Percentiles rank a stretch among this genome's conserved stretches.
phyloP scores from a whole-genome alignment of 108 stramenopile species.

The Asterionellopsis glacialis region DNA sequence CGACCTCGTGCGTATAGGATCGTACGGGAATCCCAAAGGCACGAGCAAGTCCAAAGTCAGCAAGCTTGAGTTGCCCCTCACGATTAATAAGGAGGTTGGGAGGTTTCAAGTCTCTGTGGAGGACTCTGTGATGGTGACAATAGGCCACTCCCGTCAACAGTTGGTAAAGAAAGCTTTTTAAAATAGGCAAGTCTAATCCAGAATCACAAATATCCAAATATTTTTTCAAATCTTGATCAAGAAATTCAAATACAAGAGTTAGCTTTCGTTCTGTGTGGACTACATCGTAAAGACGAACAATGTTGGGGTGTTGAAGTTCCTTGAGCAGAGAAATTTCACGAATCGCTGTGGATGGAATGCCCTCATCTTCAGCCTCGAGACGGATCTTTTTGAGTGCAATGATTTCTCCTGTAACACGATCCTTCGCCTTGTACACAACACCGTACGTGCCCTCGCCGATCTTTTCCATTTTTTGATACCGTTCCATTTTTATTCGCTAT shows the following conservation, averaged over 20 bases:
- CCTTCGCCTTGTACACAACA: constrained; percentile 98
- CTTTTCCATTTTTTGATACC: constrained; percentile 91
- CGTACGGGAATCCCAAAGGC: constrained; percentile 98
- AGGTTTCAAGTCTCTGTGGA: constrained; percentile 96
- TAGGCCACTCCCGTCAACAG: constrained; percentile 96
- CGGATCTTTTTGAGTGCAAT: constrained; percentile 94
- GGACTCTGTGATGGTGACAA: constrained; percentile 96
- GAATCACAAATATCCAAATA: constrained; percentile 94
- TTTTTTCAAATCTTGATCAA: constrained; percentile 98
- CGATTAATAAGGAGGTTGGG: constrained; percentile 10
- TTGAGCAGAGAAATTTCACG: constrained; percentile 91
- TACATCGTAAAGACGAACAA: constrained; percentile 96
- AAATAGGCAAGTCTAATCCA: constrained; percentile 85
- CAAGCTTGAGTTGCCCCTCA: constrained; percentile 96
- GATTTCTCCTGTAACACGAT: constrained; percentile 90
- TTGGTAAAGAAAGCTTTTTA: constrained; percentile 96
- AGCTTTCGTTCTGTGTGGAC: constrained; percentile 96
- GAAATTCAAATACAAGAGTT: constrained; percentile 98
- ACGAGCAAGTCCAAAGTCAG: constrained; percentile 98
- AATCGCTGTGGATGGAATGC: constrained; percentile 91
- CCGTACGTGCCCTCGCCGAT: constrained; percentile 97
- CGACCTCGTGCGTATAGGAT: constrained; percentile 92
- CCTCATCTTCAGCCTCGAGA: constrained; percentile 91
- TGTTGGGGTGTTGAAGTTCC: constrained; percentile 93
- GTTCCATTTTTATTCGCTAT: constrained; percentile 85